phyloP scores from a whole-genome alignment of 495 filamentous ascomycete genomes.

The Lindgomyces ingoldianus region DNA sequence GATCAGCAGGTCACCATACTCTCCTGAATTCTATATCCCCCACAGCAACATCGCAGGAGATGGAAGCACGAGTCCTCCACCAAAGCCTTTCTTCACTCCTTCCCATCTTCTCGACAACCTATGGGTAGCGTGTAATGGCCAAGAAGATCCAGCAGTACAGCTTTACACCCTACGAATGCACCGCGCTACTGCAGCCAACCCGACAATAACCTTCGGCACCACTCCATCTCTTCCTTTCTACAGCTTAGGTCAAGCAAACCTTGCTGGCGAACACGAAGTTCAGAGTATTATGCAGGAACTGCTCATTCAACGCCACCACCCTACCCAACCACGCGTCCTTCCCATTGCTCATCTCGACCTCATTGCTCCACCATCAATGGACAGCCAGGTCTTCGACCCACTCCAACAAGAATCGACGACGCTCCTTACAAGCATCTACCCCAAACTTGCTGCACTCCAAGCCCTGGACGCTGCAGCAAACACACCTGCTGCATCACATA shows the following conservation, averaged over 20 bases:
- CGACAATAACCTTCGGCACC: constrained; percentile 37
- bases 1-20: constrained; percentile 59
- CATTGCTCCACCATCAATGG: constrained; percentile 35
- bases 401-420: constrained; percentile 39
- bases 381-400: constrained; percentile 37
- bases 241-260: constrained; percentile 36
- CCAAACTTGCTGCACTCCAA: constrained; percentile 66
- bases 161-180: constrained; percentile 52
- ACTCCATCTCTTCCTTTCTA: constrained; percentile 40
- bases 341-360: constrained; percentile 39
- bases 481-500: constrained; percentile 46
- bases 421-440: constrained; percentile 73
- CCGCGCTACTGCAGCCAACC: constrained; percentile 27
- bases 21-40: constrained; percentile 46
- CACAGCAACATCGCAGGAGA: constrained; percentile 22
- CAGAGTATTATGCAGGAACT: constrained; percentile 34
- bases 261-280: constrained; percentile 25
- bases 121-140: constrained; percentile 60
- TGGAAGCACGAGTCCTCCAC: constrained; percentile 21
- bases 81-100: constrained; percentile 41
- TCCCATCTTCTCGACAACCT: constrained; percentile 51
- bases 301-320: constrained; percentile 40
- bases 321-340: constrained; percentile 34
- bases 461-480: constrained; percentile 64
- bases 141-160: constrained; percentile 46